A percentile compares a stretch with the other conserved stretches of the same genome.
phyloP scores from a whole-genome alignment of 306 rosid genomes.

The Rosa chinensis region DNA sequence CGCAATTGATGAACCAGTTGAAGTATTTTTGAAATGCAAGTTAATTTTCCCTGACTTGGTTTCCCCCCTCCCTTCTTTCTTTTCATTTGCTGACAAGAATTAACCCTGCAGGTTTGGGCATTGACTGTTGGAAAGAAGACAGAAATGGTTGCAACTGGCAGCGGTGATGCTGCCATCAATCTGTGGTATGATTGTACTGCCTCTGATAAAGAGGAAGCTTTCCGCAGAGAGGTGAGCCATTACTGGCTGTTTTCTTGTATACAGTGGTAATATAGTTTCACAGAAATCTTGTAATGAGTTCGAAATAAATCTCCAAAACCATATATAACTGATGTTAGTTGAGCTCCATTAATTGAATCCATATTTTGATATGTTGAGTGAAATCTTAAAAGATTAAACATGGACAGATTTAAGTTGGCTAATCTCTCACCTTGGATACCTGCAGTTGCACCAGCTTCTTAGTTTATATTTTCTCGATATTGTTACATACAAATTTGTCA shows the following conservation, averaged over 20 bases:
- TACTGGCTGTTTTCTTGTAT: background rate
- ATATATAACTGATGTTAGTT: background rate
- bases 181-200: constrained; percentile 87
- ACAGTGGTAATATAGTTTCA: background rate
- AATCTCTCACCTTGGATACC: background rate
- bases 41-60: background rate
- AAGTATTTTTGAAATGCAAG: too few relatives aligned
- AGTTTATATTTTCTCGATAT: background rate
- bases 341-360: background rate
- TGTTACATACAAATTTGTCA: background rate
- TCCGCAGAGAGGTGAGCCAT: constrained; percentile 67
- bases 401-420: background rate
- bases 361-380: background rate
- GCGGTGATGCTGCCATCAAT: constrained; percentile 79
- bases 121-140: constrained; percentile 86
- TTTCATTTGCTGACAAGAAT: constrained; percentile 27
- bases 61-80: background rate
- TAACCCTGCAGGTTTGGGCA: constrained; percentile 78
- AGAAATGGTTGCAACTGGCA: constrained; percentile 94
- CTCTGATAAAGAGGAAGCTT: constrained; percentile 81
- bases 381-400: background rate
- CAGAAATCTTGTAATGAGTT: background rate
- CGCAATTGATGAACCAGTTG: too few relatives aligned
- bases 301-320: background rate
- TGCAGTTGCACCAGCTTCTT: background rate